A percentile compares a stretch with the other conserved stretches of the same genome.
Evolutionary conservation across 495 filamentous ascomycete species (phyloP).

Genomic region (Penicillium ochrochloron): DNA sequence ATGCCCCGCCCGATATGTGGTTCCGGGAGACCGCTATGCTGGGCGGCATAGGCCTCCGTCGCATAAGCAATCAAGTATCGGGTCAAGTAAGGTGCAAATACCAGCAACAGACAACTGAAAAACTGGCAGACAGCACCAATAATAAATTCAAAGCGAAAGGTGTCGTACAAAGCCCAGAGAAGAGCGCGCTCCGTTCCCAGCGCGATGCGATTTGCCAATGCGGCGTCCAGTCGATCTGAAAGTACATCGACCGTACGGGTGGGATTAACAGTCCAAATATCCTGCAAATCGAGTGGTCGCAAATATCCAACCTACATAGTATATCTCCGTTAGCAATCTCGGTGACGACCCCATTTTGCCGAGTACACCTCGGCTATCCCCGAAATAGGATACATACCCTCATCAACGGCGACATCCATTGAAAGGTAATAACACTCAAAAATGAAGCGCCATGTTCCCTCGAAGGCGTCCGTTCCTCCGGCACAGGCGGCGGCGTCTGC

Average conservation of each 20-base stretch:
- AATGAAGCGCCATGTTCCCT: conserved; percentile 58
- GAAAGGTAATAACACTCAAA: conserved; percentile 59
- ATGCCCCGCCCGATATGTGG: conserved; percentile 70
- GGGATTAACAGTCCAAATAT: conserved; percentile 89
- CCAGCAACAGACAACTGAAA: conserved; percentile 68
- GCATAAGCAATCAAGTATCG: conserved; percentile 81
- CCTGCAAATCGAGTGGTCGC: conserved; percentile 78
- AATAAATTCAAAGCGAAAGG: conserved; percentile 84
- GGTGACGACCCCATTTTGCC: neutral
- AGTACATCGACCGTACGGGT: conserved; percentile 70
- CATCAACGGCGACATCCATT: conserved; percentile 67
- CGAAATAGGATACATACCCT: conserved; percentile 30
- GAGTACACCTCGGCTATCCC: neutral
- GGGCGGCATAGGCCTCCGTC: conserved; percentile 72
- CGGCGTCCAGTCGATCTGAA: conserved; percentile 62
- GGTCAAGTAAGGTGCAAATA: conserved; percentile 73
- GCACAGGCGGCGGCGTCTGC: conserved; percentile 56
- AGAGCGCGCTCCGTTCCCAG: conserved; percentile 76
- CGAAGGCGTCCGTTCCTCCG: conserved; percentile 52
- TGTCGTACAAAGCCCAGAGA: conserved; percentile 81
- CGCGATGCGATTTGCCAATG: conserved; percentile 68
- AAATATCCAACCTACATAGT: conserved; percentile 67
- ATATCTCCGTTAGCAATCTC: neutral
- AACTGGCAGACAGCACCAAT: conserved; percentile 79
- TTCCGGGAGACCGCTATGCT: conserved; percentile 45